These are phyloP conservation scores for Kwoniella sp. DNA, from an alignment of 768 basidiomycete species.

Conservation along the genomic window DNA sequence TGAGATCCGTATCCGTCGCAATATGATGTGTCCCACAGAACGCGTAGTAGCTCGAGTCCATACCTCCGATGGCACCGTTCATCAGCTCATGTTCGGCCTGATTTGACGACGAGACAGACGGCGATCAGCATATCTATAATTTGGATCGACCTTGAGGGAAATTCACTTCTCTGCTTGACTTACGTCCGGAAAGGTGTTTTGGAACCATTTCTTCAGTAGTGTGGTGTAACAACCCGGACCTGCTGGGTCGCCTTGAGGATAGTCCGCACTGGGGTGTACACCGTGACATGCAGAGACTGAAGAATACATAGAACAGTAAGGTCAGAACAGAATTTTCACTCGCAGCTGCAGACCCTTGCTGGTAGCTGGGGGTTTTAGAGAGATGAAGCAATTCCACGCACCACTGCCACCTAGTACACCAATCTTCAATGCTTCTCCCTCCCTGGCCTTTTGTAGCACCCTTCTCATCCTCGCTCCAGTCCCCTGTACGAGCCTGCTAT, in stretches of 20 bases:
- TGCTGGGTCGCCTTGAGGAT: conserved; percentile 48
- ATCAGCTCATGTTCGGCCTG: conserved; percentile 39
- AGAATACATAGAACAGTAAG: background rate
- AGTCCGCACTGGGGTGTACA: conserved; percentile 43
- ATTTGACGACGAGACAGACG: background rate
- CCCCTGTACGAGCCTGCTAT: conserved; percentile 38
- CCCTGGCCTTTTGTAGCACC: conserved; percentile 42
- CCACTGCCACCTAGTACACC: conserved; percentile 53
- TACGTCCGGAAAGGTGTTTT: conserved; percentile 43
- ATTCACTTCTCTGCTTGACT: conserved; percentile 13
- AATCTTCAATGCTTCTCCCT: conserved; percentile 40
- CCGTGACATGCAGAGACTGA: conserved; percentile 54
- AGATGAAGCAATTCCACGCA: conserved; percentile 34
- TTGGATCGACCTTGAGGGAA: background rate
- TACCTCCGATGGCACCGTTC: conserved; percentile 54
- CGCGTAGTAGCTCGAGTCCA: conserved; percentile 55
- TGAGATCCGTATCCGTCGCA: conserved; percentile 47
- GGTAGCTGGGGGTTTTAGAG: no score
- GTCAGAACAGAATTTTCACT: no score
- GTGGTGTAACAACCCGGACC: conserved; percentile 55
- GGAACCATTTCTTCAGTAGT: conserved; percentile 45
- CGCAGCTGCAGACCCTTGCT: no score
- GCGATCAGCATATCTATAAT: conserved; percentile 7
- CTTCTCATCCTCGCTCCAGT: conserved; percentile 45
- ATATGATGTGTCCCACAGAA: conserved; percentile 56